A percentile compares a stretch with the other conserved stretches of the same genome.
phyloP scores from a whole-genome alignment of 768 basidiomycete species.

The Mycena epipterygia region DNA sequence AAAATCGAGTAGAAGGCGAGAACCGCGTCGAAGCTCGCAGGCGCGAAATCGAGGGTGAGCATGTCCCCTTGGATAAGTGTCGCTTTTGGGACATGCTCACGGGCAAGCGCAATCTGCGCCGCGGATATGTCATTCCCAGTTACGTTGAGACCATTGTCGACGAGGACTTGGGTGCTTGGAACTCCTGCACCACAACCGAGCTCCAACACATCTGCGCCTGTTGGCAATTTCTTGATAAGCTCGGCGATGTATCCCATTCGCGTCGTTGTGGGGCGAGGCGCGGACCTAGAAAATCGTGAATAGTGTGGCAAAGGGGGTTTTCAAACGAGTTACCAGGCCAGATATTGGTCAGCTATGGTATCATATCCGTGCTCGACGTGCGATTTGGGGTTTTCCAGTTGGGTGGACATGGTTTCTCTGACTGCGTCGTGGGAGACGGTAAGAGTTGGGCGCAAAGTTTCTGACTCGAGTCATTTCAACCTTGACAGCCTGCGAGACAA shows the following conservation, averaged over 20 bases:
- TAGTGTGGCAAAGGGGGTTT: not conserved
- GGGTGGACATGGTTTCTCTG: not conserved
- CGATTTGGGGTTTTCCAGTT: constrained; percentile 25
- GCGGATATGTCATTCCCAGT: constrained; percentile 47
- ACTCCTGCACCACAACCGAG: constrained; percentile 49
- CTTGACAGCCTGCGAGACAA: too few species aligned
- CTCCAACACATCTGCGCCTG: constrained; percentile 41
- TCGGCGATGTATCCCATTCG: constrained; percentile 36
- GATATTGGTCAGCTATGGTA: constrained; percentile 16
- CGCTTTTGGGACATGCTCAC: constrained; percentile 39
- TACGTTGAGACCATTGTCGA: constrained; percentile 38
- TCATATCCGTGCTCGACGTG: constrained; percentile 23
- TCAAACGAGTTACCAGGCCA: constrained; percentile 11
- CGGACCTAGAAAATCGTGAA: constrained; percentile 26
- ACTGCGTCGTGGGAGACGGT: too few species aligned
- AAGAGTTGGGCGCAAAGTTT: too few species aligned
- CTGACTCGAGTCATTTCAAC: too few species aligned
- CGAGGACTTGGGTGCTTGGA: constrained; percentile 39
- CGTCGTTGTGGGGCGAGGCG: constrained; percentile 37
- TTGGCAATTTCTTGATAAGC: constrained; percentile 34
- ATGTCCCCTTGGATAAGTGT: constrained; percentile 46
- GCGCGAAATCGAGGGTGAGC: constrained; percentile 36
- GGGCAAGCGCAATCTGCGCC: constrained; percentile 44
- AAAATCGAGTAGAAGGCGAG: constrained; percentile 47
- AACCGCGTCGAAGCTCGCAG: constrained; percentile 41